A percentile compares a stretch with the other conserved stretches of the same genome.
Evolutionary conservation across 2,329 filamentous ascomycete genomes (phyloP).

Genomic region (Trichophyton simii): DNA sequence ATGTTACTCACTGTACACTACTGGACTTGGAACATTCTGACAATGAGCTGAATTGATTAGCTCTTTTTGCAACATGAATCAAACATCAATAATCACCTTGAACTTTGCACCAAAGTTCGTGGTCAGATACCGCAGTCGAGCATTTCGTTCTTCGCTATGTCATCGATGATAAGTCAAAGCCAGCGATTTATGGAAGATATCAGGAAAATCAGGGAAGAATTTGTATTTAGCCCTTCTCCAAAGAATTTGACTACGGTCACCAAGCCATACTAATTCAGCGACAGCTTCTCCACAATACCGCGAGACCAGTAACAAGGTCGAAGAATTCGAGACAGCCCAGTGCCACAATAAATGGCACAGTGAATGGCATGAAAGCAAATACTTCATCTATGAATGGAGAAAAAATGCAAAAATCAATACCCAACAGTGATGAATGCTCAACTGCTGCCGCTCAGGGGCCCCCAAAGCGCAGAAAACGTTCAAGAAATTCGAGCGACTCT

Average conservation of each 20-base stretch:
- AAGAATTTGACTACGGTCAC: no score
- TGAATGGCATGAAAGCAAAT: neutral
- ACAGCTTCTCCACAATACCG: conserved; percentile 14
- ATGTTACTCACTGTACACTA: neutral
- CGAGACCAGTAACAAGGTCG: conserved; percentile 7
- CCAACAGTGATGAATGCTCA: conserved; percentile 14
- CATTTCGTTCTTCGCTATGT: conserved; percentile 22
- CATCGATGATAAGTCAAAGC: conserved; percentile 29
- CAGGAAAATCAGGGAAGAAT: conserved; percentile 22
- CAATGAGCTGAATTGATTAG: conserved; percentile 18
- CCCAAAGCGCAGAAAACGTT: conserved; percentile 16
- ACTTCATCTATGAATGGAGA: neutral
- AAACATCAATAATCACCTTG: conserved; percentile 28
- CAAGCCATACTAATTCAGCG: neutral
- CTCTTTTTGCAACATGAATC: conserved; percentile 31
- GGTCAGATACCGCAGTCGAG: conserved; percentile 19
- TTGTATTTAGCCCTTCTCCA: conserved; percentile 20
- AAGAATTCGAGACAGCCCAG: neutral
- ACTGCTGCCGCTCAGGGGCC: conserved; percentile 6
- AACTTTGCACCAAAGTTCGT: conserved; percentile 27
- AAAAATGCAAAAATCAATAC: conserved; percentile 10
- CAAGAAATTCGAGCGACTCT: neutral
- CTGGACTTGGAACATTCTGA: neutral
- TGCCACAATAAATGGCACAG: neutral
- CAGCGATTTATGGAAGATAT: conserved; percentile 28